Evolutionary conservation across 192 early-diverging fungal species (phyloP), one percentile per base, ranked within the genome.

Genomic region (Coemansia guatemalensis): DNA sequence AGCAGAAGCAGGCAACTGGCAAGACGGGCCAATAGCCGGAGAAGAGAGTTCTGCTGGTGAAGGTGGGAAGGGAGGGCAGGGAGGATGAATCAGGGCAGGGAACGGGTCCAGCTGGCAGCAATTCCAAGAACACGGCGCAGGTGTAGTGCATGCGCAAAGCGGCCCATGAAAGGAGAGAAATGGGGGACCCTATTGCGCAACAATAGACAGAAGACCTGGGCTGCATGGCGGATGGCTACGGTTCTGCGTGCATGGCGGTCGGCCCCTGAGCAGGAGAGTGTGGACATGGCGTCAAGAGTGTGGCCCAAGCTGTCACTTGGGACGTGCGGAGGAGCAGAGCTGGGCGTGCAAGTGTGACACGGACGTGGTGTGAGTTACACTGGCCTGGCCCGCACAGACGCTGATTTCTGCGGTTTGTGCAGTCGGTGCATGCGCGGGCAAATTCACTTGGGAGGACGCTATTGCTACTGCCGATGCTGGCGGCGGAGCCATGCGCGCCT

Each of bases 131-230:
- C 27, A 33, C 54, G 21, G 59, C 39, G 25, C 48, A 47, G 12
- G 61, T 62, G 17, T 62, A 62, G 61, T 62, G 61, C 29, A 52
- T 49, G 50, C 48, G 48, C n/a, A 20, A 26, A 60, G 18, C 59
- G 48, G 59, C 47, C 48, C 59, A 30, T 29, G 5, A 30, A 26
- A 23, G 47, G 48, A 49, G 57, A 29, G 49, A 48, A 30, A 23
- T 30, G 25, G 25, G 23, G 20, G 48, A 11, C 12, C 21, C 30
- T 41, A 48, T 61, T 61, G 29, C 48, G 48, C 60, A 51, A 61
- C 60, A 61, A 61, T 61, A 49, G 60, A 6, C 29, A 30, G 29
- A 30, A 30, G 29, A 33, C 57, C 39, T 61, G 60, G 48, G 47
- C 39, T 48, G 26, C 47, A 32, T 35, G 35, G 56, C n/a, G 23